Evolutionary conservation across 2,329 filamentous ascomycete genomes (phyloP).

Genomic region (Colletotrichum liriopes): DNA sequence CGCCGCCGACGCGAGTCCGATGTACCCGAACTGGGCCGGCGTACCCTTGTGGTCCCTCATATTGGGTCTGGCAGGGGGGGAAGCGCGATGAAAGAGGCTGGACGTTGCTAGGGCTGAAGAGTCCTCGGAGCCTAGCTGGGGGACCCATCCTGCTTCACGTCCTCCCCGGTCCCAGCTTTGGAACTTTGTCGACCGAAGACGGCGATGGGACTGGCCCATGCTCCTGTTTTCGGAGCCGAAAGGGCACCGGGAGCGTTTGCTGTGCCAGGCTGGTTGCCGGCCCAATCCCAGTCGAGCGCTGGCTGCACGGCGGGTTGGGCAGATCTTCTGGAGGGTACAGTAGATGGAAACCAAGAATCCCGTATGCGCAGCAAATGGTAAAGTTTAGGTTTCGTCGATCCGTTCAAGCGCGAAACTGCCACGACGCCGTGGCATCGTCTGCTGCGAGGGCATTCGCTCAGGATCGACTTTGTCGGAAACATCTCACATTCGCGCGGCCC

Average conservation of each 20-base stretch:
- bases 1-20: constrained; percentile 31
- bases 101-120: constrained; percentile 28
- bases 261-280: not conserved
- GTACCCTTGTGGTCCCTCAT: not conserved
- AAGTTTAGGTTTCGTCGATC: constrained; percentile 20
- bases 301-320: constrained; percentile 7
- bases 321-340: not conserved
- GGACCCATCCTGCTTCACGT: not conserved
- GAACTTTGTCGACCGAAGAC: constrained; percentile 1
- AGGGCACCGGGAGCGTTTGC: constrained; percentile 22
- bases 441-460: constrained; percentile 12
- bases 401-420: constrained; percentile 14
- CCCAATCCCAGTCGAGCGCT: not conserved
- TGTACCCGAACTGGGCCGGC: constrained; percentile 13
- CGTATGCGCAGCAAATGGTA: not conserved
- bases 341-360: not conserved
- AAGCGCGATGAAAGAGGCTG: not conserved
- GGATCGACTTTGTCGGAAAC: not conserved
- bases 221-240: constrained; percentile 27
- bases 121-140: not conserved
- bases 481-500: not conserved
- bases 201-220: constrained; percentile 9
- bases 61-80: not conserved
- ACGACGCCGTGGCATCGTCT: not conserved
- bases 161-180: not conserved